Evolutionary conservation across 75 land plant species (phyloP).

Genomic region (Selaginella moellendorffii): DNA sequence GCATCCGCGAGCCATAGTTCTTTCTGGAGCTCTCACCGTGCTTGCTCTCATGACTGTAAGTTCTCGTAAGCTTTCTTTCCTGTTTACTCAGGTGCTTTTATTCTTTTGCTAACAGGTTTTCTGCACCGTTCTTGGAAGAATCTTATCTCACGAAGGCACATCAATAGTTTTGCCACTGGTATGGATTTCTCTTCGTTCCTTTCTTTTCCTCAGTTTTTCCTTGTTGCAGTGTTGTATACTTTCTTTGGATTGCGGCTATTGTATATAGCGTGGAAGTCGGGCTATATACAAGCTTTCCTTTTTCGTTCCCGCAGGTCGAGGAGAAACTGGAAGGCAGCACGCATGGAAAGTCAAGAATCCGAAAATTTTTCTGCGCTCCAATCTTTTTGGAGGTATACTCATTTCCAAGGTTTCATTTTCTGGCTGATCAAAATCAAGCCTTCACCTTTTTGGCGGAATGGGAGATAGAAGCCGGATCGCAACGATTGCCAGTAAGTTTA

Average conservation of each 20-base stretch:
- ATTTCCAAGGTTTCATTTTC: too few species aligned
- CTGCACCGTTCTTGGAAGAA: slow-evolving; percentile 94
- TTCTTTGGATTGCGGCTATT: slow-evolving; percentile 91
- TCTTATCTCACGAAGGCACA: slow-evolving; percentile 86
- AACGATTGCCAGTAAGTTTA: too few species aligned
- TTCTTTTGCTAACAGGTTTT: slow-evolving; percentile 52
- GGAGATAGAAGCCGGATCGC: too few species aligned
- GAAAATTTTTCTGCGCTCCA: slow-evolving; percentile 78
- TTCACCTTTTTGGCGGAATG: too few species aligned
- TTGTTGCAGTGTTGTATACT: slow-evolving; percentile 63
- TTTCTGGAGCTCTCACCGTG: slow-evolving; percentile 91
- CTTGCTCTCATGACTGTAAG: slow-evolving; percentile 96
- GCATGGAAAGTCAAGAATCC: slow-evolving; percentile 55
- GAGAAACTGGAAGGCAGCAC: slow-evolving; percentile 73
- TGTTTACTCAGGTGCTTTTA: neutral
- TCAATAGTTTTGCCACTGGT: slow-evolving; percentile 95
- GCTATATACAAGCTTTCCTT: neutral
- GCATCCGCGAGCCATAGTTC: slow-evolving; percentile 87
- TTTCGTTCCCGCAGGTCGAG: slow-evolving; percentile 48
- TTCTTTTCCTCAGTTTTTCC: neutral
- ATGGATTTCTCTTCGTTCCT: neutral
- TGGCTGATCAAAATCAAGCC: too few species aligned
- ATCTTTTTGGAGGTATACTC: slow-evolving; percentile 52
- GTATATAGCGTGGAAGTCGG: slow-evolving; percentile 92
- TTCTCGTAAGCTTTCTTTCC: neutral